Conservation (phyloP, 2,329 filamentous ascomycete genomes). For the Chaetoscypha palmicola region DNA sequence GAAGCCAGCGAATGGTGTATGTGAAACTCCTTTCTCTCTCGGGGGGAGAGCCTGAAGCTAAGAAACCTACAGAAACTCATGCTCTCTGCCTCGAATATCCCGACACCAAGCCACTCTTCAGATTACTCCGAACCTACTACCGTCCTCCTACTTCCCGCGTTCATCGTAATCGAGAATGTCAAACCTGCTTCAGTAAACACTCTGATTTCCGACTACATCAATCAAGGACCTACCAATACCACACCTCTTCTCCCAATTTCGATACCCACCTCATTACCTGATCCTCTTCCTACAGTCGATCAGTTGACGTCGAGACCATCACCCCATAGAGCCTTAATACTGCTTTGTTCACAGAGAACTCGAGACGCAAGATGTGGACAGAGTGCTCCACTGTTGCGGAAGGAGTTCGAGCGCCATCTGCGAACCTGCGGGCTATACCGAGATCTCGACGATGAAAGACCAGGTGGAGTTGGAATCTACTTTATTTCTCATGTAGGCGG, state of each 20-base stretch:
- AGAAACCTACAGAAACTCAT: constrained; percentile 61
- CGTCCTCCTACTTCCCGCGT: constrained; percentile 77
- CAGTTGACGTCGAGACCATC: constrained; percentile 55
- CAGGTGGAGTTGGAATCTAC: constrained; percentile 89
- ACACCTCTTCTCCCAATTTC: constrained; percentile 57
- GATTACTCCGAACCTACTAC: constrained; percentile 66
- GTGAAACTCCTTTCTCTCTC: constrained; percentile 24
- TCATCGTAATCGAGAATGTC: constrained; percentile 76
- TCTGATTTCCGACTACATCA: constrained; percentile 65
- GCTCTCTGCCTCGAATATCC: constrained; percentile 88
- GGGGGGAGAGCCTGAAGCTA: constrained; percentile 16
- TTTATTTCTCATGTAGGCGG: constrained; percentile 96
- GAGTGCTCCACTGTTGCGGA: constrained; percentile 79
- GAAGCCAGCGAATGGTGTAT: constrained; percentile 61
- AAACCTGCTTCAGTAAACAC: constrained; percentile 66
- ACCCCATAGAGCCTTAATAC: constrained; percentile 78
- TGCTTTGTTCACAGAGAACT: constrained; percentile 92
- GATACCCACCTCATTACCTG: constrained; percentile 30
- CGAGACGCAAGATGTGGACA: constrained; percentile 92
- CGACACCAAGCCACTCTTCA: constrained; percentile 60
- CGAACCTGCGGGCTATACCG: constrained; percentile 77
- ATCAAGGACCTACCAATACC: constrained; percentile 65
- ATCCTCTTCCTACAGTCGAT: constrained; percentile 29
- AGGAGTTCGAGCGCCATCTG: constrained; percentile 84
- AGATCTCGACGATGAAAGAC: constrained; percentile 80